Evolutionary conservation across 225 moss, liverwort and hornwort genomes (phyloP), one percentile per base, ranked within the genome.

Genomic region (Antitrichia curtipendula): DNA sequence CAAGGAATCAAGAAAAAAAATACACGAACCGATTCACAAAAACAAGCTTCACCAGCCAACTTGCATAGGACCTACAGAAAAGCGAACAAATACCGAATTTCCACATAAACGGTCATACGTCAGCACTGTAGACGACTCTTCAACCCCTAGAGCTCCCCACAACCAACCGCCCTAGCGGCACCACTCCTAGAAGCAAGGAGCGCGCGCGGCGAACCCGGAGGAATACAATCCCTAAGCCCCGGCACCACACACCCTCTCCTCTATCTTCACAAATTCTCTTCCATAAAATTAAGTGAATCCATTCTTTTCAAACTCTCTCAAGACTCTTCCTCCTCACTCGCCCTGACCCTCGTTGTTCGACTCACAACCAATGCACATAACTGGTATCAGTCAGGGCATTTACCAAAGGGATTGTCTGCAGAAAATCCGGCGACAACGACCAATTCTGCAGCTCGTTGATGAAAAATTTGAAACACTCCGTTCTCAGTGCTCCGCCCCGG

Each of bases 91-190:
- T 68, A 75, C 86, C 86, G 92, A 90, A 78, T 60, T 68, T 80
- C 85, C 91, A 81, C 89, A 85, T 82, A 71, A 82, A 36, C 75
- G 36, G 57, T 29, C 84, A 38, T 56, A 36, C 27, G 38, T n/a
- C 75, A 47, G 29, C 57, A 76, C 85, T 89, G 57, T 85, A 85
- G 85, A 83, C 88, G 91, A 76, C 91, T 81, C 91, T 90, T 91
- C 87, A 89, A 88, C 78, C 83, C 64, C 43, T 36, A 53, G n/a
- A 45, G 57, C 68, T 77, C 53, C 75, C 50, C 87, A 29, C 87
- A 40, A 64, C 64, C 62, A 87, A 43, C 89, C 82, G 89, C 82
- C 86, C 85, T 83, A 81, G 83, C 83, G 36, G 88, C 88, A 86
- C 79, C 86, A 34, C 80, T 80, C 90, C 90, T 62, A 79, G 88